These are phyloP conservation scores for Monosporozyma solicola DNA, from an alignment of 805 yeast species.

Conservation along the genomic window DNA sequence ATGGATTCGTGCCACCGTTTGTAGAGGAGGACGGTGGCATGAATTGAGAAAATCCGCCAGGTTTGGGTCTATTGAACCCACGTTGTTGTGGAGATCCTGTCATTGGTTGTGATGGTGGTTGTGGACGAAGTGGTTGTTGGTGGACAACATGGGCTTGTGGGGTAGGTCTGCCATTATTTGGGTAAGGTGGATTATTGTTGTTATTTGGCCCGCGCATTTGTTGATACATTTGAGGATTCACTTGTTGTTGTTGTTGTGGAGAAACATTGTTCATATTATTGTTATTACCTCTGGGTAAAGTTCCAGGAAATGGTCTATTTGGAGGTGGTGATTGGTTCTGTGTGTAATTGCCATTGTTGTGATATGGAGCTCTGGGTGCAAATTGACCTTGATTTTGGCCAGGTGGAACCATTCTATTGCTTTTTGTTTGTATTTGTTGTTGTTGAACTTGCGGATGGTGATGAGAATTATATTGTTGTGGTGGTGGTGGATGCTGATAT, in stretches of 20 bases:
- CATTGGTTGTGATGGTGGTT: constrained; percentile 5
- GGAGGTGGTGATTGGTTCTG: constrained; percentile 3
- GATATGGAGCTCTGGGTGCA: background rate
- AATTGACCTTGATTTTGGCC: background rate
- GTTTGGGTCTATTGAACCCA: background rate
- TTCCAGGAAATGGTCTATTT: constrained; percentile 2
- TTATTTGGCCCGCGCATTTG: background rate
- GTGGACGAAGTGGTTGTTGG: constrained; percentile 4
- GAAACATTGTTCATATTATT: background rate
- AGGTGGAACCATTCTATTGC: background rate
- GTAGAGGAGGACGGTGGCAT: constrained; percentile 14
- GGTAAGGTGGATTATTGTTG: background rate
- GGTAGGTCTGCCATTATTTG: background rate
- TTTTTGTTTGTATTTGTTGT: background rate
- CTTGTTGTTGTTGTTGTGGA: background rate
- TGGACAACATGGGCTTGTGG: background rate
- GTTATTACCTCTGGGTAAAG: background rate
- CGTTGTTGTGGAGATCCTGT: constrained; percentile 4
- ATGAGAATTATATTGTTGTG: background rate
- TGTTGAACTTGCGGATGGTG: background rate
- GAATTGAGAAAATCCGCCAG: constrained; percentile 20
- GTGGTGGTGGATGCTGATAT: background rate
- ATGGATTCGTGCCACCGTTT: background rate
- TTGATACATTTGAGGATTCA: background rate
- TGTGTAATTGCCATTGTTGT: background rate